A percentile compares a stretch with the other conserved stretches of the same genome.
These are phyloP conservation scores for Centella asiatica DNA, from an alignment of 129 eudicot species.

Conservation along the genomic window DNA sequence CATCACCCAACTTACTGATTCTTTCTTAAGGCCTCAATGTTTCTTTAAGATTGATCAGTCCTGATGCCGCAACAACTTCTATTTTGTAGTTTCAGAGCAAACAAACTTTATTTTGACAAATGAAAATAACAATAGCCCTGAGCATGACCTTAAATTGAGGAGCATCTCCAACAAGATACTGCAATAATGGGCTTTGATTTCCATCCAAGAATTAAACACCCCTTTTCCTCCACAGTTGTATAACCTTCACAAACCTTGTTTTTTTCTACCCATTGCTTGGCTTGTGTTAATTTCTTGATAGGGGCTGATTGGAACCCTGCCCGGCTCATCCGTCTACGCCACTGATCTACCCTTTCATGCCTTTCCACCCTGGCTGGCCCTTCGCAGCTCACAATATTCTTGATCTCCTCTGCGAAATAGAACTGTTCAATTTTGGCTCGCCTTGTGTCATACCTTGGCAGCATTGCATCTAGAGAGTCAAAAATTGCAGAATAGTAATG, in stretches of 20 bases:
- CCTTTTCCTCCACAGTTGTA: constrained; percentile 14
- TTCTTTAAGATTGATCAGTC: too few relatives aligned
- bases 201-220: constrained; percentile 13
- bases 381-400: constrained; percentile 13
- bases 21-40: too few relatives aligned
- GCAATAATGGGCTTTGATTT: constrained; percentile 8
- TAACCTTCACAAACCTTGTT: constrained; percentile 6
- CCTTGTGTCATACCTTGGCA: constrained; percentile 13
- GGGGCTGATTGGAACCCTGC: constrained; percentile 15
- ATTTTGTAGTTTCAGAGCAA: too few relatives aligned
- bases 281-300: constrained; percentile 7
- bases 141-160: neutral
- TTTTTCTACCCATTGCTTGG: constrained; percentile 6
- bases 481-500: constrained; percentile 12
- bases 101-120: neutral
- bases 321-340: constrained; percentile 14
- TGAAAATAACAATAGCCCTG: neutral
- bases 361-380: constrained; percentile 14
- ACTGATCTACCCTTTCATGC: constrained; percentile 10
- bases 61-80: too few relatives aligned
- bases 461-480: constrained; percentile 10
- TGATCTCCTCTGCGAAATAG: constrained; percentile 10
- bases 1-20: too few relatives aligned
- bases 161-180: constrained; percentile 12
- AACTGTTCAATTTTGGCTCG: constrained; percentile 9